Base-by-base conservation (phyloP, 306 rosid genomes). In the Acacia crassicarpa region DNA sequence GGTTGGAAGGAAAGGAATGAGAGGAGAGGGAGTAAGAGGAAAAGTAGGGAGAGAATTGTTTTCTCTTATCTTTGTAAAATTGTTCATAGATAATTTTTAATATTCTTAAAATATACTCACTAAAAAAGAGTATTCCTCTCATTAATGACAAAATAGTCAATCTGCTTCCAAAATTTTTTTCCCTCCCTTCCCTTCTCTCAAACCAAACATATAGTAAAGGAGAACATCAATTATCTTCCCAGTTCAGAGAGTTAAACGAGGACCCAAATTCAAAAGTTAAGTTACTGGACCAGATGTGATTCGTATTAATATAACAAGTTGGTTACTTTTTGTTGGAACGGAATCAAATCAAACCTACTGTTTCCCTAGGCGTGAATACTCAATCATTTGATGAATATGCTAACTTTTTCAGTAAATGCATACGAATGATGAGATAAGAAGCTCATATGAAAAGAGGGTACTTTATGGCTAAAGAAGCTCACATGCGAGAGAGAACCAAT, bases 321-420 rank as follows among this genome's bases (percentile, higher is more conserved):
- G 4, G 25, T 69, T 41, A 68, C 51, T 69, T 43, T 41, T 46
- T 45, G 53, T 41, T 69, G 74, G 30, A 41, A 66, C 17, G 71
- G 71, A 66, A 66, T 66, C 71, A 66, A 66, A 66, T 66, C 71
- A 33, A 66, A 66, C 45, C 69, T 32, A 65, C 41, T 30, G 70
- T 65, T 65, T 65, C 43, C 22, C 43, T 15, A 33, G 33, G 22
- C 23, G 2, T 22, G 74, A 22, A 69, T 69, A 41, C 15, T 71
- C 56, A 44, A 71, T 71, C 38, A 71, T 71, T 71, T 71, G 75
- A 71, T 44, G 58, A 71, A 71, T 71, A 71, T 71, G 75, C 22
- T 44, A 23, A 71, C 75, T 71, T 71, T 71, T 71, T 13, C 38
- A 44, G 75, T 45, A 44, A 70, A 23, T 23, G 15, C 66, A 59